A percentile compares a stretch with the other conserved stretches of the same genome.
Conservation (phyloP, 345 rosid genomes). For the Brassica cretica region DNA sequence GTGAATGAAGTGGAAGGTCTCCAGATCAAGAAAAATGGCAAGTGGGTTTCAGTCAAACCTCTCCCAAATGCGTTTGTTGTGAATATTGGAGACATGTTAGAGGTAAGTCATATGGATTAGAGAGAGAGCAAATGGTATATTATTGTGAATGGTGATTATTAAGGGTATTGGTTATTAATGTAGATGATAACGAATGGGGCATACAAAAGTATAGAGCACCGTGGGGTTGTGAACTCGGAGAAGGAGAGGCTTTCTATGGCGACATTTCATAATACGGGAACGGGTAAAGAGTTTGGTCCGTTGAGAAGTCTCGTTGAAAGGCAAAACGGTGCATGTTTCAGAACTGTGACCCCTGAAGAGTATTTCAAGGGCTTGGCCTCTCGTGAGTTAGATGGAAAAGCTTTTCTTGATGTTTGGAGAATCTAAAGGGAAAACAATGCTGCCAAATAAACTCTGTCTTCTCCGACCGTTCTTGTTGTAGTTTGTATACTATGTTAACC, state of each 20-base stretch:
- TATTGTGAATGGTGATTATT: not conserved
- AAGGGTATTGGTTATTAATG: not conserved
- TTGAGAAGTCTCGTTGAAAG: conserved; percentile 30
- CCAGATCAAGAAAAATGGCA: conserved; percentile 50
- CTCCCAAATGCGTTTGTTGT: conserved; percentile 27
- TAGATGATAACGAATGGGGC: conserved; percentile 47
- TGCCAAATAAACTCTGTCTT: not conserved
- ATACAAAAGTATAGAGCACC: conserved; percentile 45
- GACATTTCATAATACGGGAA: conserved; percentile 24
- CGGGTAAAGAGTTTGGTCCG: conserved; percentile 39
- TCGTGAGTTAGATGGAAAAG: conserved; percentile 23
- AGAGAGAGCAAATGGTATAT: not conserved
- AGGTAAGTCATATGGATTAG: conserved; percentile 8
- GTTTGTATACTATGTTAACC: not conserved
- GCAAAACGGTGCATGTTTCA: conserved; percentile 33
- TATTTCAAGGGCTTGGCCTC: conserved; percentile 19
- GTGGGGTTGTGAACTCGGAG: conserved; percentile 36
- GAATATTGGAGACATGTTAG: conserved; percentile 26
- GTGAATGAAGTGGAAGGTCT: conserved; percentile 53
- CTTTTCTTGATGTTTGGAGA: conserved; percentile 35
- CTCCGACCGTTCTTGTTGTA: not conserved
- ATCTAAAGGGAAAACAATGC: not conserved
- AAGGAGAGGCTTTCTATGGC: conserved; percentile 46
- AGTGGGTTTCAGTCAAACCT: conserved; percentile 42
- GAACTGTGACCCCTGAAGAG: conserved; percentile 15